These are phyloP conservation scores for Pyrenophora teres DNA, from an alignment of 2,329 filamentous ascomycete species.

Conservation along the genomic window DNA sequence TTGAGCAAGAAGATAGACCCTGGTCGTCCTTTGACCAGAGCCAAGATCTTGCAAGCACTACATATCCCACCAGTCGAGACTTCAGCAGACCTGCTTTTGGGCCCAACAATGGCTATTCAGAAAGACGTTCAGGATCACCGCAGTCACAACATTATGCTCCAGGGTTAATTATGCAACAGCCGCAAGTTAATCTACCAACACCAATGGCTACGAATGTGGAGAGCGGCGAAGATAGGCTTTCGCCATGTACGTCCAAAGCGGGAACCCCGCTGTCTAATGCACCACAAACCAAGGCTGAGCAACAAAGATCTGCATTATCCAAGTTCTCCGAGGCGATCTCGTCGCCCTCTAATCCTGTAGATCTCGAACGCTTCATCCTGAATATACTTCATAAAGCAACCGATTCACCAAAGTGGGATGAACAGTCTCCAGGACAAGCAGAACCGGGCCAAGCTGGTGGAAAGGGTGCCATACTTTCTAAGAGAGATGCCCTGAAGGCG, in stretches of 20 bases:
- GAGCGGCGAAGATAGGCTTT: neutral
- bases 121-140: neutral
- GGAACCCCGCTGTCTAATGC: conserved; percentile 9
- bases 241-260: too few relatives aligned
- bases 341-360: conserved; percentile 16
- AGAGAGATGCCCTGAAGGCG: conserved; percentile 27
- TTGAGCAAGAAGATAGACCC: conserved; percentile 24
- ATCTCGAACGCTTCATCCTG: conserved; percentile 32
- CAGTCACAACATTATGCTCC: neutral
- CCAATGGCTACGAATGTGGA: too few relatives aligned
- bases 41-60: neutral
- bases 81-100: neutral
- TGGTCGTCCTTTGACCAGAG: conserved; percentile 24
- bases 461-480: conserved; percentile 21
- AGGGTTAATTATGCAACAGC: neutral
- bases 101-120: neutral
- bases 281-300: conserved; percentile 39
- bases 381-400: conserved; percentile 19
- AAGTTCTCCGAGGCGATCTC: conserved; percentile 30
- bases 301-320: conserved; percentile 32
- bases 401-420: neutral
- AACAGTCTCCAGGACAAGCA: neutral
- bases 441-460: neutral
- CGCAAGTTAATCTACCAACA: neutral
- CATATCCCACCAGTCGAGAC: neutral